Evolutionary conservation across 176 grass and related monocot genomes (phyloP), one percentile per base, ranked within the genome.

Genomic region (Melocanna baccifera): DNA sequence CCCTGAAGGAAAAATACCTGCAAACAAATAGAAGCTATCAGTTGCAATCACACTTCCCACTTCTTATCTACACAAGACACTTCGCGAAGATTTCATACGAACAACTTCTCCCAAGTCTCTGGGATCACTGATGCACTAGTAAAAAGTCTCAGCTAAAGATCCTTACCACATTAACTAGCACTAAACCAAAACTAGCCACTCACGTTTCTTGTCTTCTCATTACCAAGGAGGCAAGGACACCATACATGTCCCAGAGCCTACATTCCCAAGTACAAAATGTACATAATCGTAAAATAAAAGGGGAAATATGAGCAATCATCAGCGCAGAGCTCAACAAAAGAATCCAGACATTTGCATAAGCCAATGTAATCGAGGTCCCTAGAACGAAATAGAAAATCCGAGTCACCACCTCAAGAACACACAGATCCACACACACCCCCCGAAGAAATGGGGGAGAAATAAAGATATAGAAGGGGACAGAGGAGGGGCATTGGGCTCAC

Each of bases 1-100:
- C 96, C 96, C 87, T 87, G 42, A 56, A 98, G 87, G 67, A 98
- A 80, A 90, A 98, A 98, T 14, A 95, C 83, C 96, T 95, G 87
- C 47, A 76, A 84, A 12, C 12, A 37, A 56, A 70, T 10, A 25
- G 15, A 87, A 55, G 1, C 23, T 43, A 47, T 77, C 62, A 43
- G 43, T 83, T 29, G 5, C 43, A 61, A 15, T 50, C 74, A 79
- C n/a, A 73, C 47, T 59, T 61, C 20, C 55, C 51, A 66, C 14
- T 66, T 12, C 20, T 72, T 5, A 46, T 18, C 2, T 76, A 10
- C 30, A 46, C 32, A 52, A 62, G 73, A 81, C 7, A 81, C 10
- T 42, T 32, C 22, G 41, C 7, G 12, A 71, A 65, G 22, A 77
- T 81, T 73, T 71, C 46, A 7, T 51, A 67, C n/a, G 45, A 36